Base-by-base conservation (phyloP, 2,329 filamentous ascomycete genomes). In the Colletotrichum agaves region DNA sequence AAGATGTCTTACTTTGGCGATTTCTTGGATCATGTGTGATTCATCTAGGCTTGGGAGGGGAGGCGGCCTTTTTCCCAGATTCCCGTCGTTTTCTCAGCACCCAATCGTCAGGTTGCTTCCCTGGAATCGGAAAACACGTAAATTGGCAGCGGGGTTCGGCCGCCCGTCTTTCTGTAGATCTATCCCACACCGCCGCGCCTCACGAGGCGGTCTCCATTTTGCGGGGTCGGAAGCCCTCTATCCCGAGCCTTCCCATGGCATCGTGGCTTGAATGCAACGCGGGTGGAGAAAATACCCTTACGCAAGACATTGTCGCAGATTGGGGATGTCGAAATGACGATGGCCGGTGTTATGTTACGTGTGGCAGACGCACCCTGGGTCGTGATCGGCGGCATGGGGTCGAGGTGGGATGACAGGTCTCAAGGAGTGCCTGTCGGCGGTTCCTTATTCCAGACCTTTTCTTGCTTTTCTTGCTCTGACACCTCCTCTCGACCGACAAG, bases 361-460 rank as follows among this genome's bases (percentile, higher is more conserved):
- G 61, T 63, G 53, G 21, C 61, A 60, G 53, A 46, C 8, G 46
- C 46, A 33, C 8, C 23, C 33, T 21, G 19, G 23, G 43, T 23
- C 33, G 50, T 13, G 43, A 63, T 63, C 61, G 43, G 43, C 61
- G 17, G 39, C 43, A 41, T 58, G 44, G 61, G 33, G 17, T 33
- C 17, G 21, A 17, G 21, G 46, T 49, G 46, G 46, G 21, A 49
- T 17, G 46, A 49, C 46, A 49, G 21, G 46, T 31, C n/a, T 31
- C 46, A 27, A 21, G 15, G 46, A 7, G 2, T n/a, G 46, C 8
- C 7, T 27, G 21, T 13, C 13, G 7, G 21, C 21, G 3, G 46
- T 31, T 31, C n/a, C 37, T 41, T n/a, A 31, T 49, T 49, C 8
- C 31, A 27, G 31, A 21, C 15, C 13, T 17, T 41, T 49, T 10